These are phyloP conservation scores for Protea cynaroides DNA, from an alignment of 164 flowering plant genomes.

Conservation along the genomic window DNA sequence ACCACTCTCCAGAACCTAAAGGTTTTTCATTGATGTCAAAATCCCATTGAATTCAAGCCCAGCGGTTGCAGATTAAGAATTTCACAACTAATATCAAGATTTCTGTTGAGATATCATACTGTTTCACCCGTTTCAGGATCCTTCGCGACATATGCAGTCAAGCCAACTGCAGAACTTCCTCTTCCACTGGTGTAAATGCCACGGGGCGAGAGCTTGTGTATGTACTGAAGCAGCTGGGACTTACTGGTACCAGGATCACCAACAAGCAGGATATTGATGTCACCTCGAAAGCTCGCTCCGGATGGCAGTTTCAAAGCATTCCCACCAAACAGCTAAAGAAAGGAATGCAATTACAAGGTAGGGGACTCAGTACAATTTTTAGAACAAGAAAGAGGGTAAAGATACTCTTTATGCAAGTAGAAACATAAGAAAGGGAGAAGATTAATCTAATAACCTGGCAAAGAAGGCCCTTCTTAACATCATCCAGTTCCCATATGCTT, in stretches of 20 bases:
- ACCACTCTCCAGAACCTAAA: conserved; percentile 95
- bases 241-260: conserved; percentile 99
- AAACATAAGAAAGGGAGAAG: too few species aligned
- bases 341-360: too few species aligned
- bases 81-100: neutral
- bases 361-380: too few species aligned
- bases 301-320: conserved; percentile 76
- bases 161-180: conserved; percentile 98
- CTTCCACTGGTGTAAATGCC: conserved; percentile 99
- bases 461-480: conserved; percentile 96
- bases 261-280: conserved; percentile 90
- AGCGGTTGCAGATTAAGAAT: neutral
- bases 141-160: conserved; percentile 92
- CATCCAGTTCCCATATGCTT: conserved; percentile 98
- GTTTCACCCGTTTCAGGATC: conserved; percentile 99
- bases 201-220: conserved; percentile 96
- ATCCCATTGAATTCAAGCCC: neutral
- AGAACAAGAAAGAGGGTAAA: too few species aligned
- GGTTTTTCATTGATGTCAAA: neutral
- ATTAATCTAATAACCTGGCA: too few species aligned
- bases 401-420: too few species aligned
- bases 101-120: conserved; percentile 29
- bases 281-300: conserved; percentile 95
- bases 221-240: conserved; percentile 95
- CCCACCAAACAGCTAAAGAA: conserved; percentile 96